phyloP scores from a whole-genome alignment of 805 yeast species.

The Yarrowia deformans region DNA sequence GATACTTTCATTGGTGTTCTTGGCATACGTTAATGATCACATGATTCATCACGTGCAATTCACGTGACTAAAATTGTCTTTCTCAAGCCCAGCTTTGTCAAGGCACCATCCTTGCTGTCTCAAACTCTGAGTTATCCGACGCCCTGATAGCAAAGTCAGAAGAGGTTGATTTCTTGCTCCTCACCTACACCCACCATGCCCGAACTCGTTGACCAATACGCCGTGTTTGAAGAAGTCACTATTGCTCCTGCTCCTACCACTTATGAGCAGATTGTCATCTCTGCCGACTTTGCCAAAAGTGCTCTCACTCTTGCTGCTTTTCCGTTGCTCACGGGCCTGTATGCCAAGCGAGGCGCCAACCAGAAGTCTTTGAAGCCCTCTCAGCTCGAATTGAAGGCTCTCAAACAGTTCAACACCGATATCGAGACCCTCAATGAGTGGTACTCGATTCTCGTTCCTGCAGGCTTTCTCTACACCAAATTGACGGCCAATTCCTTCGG shows the following conservation, averaged over 20 bases:
- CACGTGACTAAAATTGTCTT: too few relatives aligned
- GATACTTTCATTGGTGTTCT: too few relatives aligned
- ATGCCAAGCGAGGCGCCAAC: background rate
- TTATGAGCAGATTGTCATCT: background rate
- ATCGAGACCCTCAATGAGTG: background rate
- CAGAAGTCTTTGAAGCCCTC: background rate
- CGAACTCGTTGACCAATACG: background rate
- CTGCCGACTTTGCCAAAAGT: background rate
- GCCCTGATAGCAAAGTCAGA: too few relatives aligned
- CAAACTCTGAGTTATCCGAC: background rate
- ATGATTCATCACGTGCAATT: too few relatives aligned
- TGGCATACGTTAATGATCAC: too few relatives aligned
- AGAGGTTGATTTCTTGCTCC: background rate
- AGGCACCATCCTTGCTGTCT: background rate
- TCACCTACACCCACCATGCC: background rate
- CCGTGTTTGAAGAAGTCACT: background rate
- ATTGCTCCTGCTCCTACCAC: background rate
- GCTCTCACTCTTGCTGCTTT: constrained; percentile 1
- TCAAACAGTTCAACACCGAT: background rate
- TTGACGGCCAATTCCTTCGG: background rate
- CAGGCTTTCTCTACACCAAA: background rate
- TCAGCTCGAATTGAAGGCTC: background rate
- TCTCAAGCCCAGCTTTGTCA: too few relatives aligned
- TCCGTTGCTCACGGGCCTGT: background rate
- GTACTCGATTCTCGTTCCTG: background rate